Conservation (phyloP, 2,329 filamentous ascomycete species). For the Aspergillus sp. region DNA sequence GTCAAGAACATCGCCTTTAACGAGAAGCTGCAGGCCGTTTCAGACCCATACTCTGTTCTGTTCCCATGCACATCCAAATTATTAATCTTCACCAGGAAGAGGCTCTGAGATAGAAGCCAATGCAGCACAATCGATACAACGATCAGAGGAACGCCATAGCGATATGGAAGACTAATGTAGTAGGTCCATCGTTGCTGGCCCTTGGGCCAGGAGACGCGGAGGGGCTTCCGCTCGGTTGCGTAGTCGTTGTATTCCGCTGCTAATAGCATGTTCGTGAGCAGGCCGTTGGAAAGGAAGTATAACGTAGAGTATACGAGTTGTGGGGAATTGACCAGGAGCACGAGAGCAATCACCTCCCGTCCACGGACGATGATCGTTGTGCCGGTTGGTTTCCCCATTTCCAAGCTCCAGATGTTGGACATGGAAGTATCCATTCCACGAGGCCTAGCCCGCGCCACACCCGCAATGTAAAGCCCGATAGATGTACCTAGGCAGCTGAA, state of each 20-base stretch:
- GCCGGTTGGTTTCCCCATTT: too few species aligned
- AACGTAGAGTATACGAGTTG: conserved; percentile 34
- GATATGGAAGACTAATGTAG: conserved; percentile 44
- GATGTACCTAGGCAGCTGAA: too few species aligned
- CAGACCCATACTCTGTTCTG: neutral
- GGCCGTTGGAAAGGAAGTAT: conserved; percentile 35
- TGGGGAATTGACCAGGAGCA: conserved; percentile 29
- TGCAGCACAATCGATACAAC: conserved; percentile 38
- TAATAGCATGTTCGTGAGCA: conserved; percentile 47
- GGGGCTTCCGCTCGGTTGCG: conserved; percentile 35
- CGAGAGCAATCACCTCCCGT: too few species aligned
- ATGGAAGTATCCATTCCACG: too few species aligned
- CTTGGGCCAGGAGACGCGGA: conserved; percentile 45
- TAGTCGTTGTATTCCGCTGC: conserved; percentile 51
- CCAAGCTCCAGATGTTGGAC: too few species aligned
- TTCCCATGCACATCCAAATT: neutral
- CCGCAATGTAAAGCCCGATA: too few species aligned
- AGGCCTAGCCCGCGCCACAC: too few species aligned
- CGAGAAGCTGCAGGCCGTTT: too few species aligned
- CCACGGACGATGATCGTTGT: too few species aligned
- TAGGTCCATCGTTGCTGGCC: conserved; percentile 46
- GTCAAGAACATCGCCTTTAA: too few species aligned
- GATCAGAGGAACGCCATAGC: conserved; percentile 32
- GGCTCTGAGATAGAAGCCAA: conserved; percentile 48
- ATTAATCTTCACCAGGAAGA: conserved; percentile 37